These are phyloP conservation scores for Linnemannia hyalina DNA, from an alignment of 192 early-diverging fungal genomes.

Conservation along the genomic window DNA sequence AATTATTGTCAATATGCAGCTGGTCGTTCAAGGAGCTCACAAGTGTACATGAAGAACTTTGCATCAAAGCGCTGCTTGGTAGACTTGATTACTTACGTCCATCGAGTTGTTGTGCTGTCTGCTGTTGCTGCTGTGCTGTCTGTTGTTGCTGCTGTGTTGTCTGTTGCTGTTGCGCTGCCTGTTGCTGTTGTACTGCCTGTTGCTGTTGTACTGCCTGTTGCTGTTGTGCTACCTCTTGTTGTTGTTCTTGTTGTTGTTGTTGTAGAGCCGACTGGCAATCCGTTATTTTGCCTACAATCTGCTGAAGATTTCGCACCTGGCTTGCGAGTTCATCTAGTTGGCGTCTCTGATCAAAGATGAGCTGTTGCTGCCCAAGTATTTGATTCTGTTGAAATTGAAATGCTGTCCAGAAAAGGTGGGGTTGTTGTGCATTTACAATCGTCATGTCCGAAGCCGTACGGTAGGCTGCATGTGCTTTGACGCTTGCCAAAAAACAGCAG, in stretches of 20 bases:
- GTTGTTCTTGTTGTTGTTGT: no score
- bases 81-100: not conserved
- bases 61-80: not conserved
- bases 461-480: not conserved
- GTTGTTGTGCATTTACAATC: not conserved
- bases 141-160: not conserved
- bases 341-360: not conserved
- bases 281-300: not conserved
- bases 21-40: not conserved
- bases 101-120: not conserved
- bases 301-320: not conserved
- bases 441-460: not conserved
- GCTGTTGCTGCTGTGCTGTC: not conserved
- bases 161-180: not conserved
- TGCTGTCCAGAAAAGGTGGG: not conserved
- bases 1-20: not conserved
- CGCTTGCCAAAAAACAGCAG: not conserved
- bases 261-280: not conserved
- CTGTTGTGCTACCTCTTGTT: no score
- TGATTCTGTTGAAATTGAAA: not conserved
- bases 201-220: not conserved
- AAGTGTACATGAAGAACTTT: not conserved
- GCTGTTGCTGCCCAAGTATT: not conserved
- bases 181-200: not conserved
- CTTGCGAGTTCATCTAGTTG: not conserved